These are phyloP conservation scores for Claviceps arundinis DNA, from an alignment of 2,329 filamentous ascomycete genomes.

Conservation along the genomic window DNA sequence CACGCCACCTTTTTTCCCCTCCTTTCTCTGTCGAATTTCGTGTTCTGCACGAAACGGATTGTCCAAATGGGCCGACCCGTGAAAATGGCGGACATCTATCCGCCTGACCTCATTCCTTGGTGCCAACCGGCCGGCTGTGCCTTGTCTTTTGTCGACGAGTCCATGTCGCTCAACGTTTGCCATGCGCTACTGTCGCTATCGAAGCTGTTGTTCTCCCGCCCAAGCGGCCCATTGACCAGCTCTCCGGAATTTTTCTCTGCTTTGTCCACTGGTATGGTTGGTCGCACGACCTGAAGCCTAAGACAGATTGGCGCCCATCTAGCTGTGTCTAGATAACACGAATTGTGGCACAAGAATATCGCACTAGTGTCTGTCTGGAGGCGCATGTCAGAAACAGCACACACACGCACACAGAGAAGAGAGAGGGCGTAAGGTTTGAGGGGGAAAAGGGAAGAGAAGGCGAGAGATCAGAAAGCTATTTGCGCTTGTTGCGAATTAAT, in stretches of 20 bases:
- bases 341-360: background rate
- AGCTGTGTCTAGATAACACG: slow-evolving; percentile 1
- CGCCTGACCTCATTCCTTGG: background rate
- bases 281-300: slow-evolving; percentile 2
- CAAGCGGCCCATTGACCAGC: background rate
- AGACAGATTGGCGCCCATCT: background rate
- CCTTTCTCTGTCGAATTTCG: background rate
- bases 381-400: background rate
- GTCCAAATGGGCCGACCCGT: no score
- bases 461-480: background rate
- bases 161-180: background rate
- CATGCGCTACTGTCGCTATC: background rate
- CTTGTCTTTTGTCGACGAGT: background rate
- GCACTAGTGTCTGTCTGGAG: background rate
- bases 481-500: background rate
- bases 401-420: no score
- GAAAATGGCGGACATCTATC: background rate
- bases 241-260: background rate
- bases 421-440: no score
- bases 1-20: background rate
- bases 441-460: background rate
- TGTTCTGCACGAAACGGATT: background rate
- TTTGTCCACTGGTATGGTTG: background rate
- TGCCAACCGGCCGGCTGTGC: background rate
- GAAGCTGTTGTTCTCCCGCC: background rate